phyloP scores from a whole-genome alignment of 352 stramenopile genomes.

The Phytopythium vexans region DNA sequence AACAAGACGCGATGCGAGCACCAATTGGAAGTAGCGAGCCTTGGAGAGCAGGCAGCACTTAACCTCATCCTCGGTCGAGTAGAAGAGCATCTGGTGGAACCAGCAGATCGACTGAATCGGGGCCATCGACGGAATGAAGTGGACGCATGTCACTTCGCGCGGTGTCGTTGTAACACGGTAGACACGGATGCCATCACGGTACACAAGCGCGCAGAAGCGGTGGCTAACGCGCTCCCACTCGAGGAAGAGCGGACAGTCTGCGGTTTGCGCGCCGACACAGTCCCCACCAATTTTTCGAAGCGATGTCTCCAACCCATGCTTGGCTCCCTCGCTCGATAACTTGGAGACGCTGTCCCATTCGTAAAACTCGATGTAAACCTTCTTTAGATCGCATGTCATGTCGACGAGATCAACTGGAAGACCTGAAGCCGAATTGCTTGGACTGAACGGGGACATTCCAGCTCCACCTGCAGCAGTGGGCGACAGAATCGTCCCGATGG shows the following conservation, averaged over 20 bases:
- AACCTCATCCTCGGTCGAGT: conserved; percentile 50
- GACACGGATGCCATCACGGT: conserved; percentile 40
- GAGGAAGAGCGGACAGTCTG: conserved; percentile 57
- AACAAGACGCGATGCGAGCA: conserved; percentile 41
- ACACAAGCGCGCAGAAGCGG: conserved; percentile 60
- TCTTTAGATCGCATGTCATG: conserved; percentile 42
- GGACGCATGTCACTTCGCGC: conserved; percentile 33
- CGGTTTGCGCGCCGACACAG: neutral
- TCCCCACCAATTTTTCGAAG: conserved; percentile 23
- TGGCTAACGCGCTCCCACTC: conserved; percentile 55
- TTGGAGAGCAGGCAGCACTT: conserved; percentile 64
- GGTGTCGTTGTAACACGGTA: conserved; percentile 29
- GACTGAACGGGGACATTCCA: conserved; percentile 19
- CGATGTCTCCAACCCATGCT: conserved; percentile 5
- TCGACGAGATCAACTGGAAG: conserved; percentile 7
- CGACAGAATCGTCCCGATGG: conserved; percentile 41
- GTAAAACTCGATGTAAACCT: conserved; percentile 71
- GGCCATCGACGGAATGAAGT: conserved; percentile 49
- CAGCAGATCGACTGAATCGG: conserved; percentile 46
- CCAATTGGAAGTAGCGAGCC: conserved; percentile 52
- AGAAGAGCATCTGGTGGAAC: conserved; percentile 73
- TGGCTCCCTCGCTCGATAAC: conserved; percentile 1
- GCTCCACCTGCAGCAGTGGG: conserved; percentile 17
- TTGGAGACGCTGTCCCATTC: conserved; percentile 36
- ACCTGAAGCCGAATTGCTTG: conserved; percentile 11